Evolutionary conservation across 2,329 filamentous ascomycete genomes (phyloP), one percentile per base, ranked within the genome.

Genomic region (Pseudodiploospora longispora): DNA sequence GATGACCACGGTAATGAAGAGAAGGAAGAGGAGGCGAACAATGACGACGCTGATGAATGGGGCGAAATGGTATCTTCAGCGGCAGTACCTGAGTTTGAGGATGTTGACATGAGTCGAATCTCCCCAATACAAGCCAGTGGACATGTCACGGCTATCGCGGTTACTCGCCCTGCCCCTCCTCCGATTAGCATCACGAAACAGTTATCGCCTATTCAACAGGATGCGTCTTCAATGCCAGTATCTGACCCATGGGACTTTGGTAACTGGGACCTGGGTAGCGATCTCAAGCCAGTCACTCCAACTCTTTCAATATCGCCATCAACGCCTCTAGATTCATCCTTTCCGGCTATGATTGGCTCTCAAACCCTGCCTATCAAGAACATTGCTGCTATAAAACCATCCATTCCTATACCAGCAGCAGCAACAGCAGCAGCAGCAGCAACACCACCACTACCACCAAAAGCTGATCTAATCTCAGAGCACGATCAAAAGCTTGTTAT

Each of bases 11-110:
- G 34, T 12, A 38, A 49, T n/a, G 50, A 52, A 38, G 55, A 54
- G 1, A 57, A 58, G 0, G 62, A 64, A 0, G 62, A 65, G 5
- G 64, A 19, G 19, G 19, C 19, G 19, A 19, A 19, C 19, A 19
- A 19, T 19, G 19, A 70, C 1, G 71, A 76, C 5, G 74, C 77
- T 2, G 75, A 78, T 37, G 76, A 80, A 33, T 80, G 76, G 76
- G 76, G 76, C 2, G 76, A 80, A 48, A 80, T 80, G 76, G 65
- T 80, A 31, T 58, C 19, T 19, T 19, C 19, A 19, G 19, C 19
- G 19, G 19, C 19, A 19, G 19, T 19, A 19, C 19, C 19, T 19
- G 19, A 19, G 19, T 19, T 19, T 19, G 19, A 19, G 19, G 19
- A 19, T 19, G 19, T 19, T 19, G 19, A 19, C 19, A 19, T 19